Evolutionary conservation across 2,329 filamentous ascomycete genomes (phyloP).

Genomic region (Aspergillus hiratsukae): DNA sequence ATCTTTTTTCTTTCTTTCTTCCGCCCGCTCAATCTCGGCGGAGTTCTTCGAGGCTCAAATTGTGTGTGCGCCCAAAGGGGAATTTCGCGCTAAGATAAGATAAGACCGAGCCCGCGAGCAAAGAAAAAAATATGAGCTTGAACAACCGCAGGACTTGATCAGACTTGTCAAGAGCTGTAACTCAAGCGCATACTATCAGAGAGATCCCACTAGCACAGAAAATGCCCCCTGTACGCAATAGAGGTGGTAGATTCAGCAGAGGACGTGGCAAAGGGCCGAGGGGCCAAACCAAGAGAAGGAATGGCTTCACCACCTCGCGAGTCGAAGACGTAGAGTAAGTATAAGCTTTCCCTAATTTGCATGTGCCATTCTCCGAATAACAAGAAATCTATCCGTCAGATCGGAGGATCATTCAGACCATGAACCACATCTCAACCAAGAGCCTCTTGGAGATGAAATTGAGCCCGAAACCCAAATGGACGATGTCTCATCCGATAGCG

Average conservation of each 20-base stretch:
- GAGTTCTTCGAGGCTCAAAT: slow-evolving; percentile 30
- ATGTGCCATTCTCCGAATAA: neutral
- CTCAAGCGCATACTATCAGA: neutral
- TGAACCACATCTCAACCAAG: slow-evolving; percentile 34
- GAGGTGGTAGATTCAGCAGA: slow-evolving; percentile 21
- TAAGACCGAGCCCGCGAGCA: slow-evolving; percentile 22
- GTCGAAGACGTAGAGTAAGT: slow-evolving; percentile 37
- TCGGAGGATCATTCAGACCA: slow-evolving; percentile 26
- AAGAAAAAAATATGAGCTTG: slow-evolving; percentile 12
- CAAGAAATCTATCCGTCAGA: slow-evolving; percentile 11
- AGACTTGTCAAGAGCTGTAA: neutral
- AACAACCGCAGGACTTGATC: neutral
- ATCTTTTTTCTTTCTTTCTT: slow-evolving; percentile 27
- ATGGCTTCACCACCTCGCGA: slow-evolving; percentile 35
- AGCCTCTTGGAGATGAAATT: slow-evolving; percentile 37
- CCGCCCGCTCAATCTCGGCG: slow-evolving; percentile 17
- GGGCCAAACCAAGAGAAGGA: slow-evolving; percentile 21
- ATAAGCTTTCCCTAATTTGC: neutral
- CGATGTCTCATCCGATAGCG: slow-evolving; percentile 37
- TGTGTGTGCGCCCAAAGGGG: slow-evolving; percentile 37
- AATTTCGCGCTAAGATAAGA: slow-evolving; percentile 49
- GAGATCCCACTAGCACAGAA: neutral
- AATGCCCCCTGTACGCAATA: slow-evolving; percentile 28
- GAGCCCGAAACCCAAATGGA: slow-evolving; percentile 38
- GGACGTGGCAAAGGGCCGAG: slow-evolving; percentile 30